These are phyloP conservation scores for Bonia amplexicaulis DNA, from an alignment of 176 grass and related monocot genomes.

Conservation along the genomic window DNA sequence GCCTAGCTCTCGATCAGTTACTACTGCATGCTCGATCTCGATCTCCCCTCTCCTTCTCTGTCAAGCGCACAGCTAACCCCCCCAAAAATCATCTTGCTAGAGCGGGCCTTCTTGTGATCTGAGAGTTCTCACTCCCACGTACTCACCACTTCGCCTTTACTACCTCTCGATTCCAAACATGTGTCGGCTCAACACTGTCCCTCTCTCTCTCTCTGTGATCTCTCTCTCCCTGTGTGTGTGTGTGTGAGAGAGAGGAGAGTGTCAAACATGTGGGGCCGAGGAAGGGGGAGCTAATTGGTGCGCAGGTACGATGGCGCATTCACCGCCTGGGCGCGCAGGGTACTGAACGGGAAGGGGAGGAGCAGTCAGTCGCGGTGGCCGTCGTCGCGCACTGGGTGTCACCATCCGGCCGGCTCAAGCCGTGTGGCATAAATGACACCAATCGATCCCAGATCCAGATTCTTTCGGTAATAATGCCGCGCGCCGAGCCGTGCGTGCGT, in stretches of 20 bases:
- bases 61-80: not conserved
- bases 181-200: conserved; percentile 27
- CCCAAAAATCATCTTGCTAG: not conserved
- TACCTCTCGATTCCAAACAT: conserved; percentile 22
- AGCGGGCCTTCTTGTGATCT: conserved; percentile 27
- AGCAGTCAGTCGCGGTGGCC: conserved; percentile 23
- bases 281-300: not conserved
- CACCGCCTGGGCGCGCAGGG: conserved; percentile 25
- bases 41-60: not conserved
- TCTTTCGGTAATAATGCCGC: conserved; percentile 30
- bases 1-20: not conserved
- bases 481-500: not conserved
- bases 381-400: conserved; percentile 51
- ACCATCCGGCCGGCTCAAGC: conserved; percentile 32
- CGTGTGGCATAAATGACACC: conserved; percentile 38
- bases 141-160: conserved; percentile 31
- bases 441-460: conserved; percentile 24
- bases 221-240: not conserved
- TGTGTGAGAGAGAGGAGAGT: not conserved
- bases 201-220: conserved; percentile 1
- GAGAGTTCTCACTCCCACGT: conserved; percentile 37
- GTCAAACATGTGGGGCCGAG: conserved; percentile 39
- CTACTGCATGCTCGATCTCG: not conserved
- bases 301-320: conserved; percentile 40
- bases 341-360: not conserved